Base-by-base conservation (phyloP, 2,329 filamentous ascomycete genomes). In the Colletotrichum truncatum region DNA sequence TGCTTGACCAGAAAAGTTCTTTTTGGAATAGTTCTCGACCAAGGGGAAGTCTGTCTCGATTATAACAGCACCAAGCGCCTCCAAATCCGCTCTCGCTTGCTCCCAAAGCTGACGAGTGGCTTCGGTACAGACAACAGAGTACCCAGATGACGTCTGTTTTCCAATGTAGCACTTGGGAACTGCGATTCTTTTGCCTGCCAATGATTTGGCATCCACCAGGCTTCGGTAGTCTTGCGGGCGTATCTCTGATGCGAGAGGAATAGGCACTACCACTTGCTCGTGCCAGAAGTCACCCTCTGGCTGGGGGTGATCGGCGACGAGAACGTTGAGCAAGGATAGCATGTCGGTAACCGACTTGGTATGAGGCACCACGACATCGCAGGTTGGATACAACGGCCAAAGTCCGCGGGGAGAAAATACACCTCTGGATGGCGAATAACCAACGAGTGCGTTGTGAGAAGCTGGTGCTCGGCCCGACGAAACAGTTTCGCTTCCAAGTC, bases 371-470 rank as follows among this genome's bases (percentile, higher is more conserved):
- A 85, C 72, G 1, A 83, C 80, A 71, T 87, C 84, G 67, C 84
- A 86, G 0, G 83, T 86, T 1, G 83, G 77, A 68, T 84, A 87
- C 2, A 87, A 70, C 11, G 85, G 84, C 79, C 82, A 85, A 4
- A 81, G 74, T 2, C 85, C 84, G 3, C 84, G 76, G 28, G 81
- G 78, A 3, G 82, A 81, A 23, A 87, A 74, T 0, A 82, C 58
- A 0, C 82, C 83, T 56, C 81, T 77, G 0, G 82, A 85, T 3
- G 84, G 84, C 0, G 85, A 85, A 60, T 86, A 86, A 3, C 80
- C 83, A 0, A 86, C 76, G 10, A 87, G 71, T 1, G 76, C 80
- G 68, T 86, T 86, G 67, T 86, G 86, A 0, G 80, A 83, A 2
- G 84, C 84, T 0, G 84, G 84, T 12, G 80, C 82, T 10, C 85